Conservation (phyloP, 495 filamentous ascomycete species). For the Aspergillus cristatus region DNA sequence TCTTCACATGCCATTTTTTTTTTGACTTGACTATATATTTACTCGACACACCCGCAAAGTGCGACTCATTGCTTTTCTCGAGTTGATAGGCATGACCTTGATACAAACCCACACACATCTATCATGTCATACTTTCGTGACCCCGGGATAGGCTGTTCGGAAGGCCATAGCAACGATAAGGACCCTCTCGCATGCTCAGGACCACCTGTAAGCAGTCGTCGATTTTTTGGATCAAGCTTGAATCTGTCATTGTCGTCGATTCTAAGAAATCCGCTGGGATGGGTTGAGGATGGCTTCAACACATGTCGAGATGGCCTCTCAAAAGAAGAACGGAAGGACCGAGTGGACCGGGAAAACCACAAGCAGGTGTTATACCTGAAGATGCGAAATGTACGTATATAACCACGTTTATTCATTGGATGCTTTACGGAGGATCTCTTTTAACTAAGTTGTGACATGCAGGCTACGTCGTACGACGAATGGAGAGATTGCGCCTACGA, state of each 20-base stretch:
- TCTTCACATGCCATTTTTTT: too few species aligned
- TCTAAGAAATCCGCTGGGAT: slow-evolving; percentile 26
- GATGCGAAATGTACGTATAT: slow-evolving; percentile 47
- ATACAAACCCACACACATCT: too few species aligned
- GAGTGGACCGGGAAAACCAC: slow-evolving; percentile 43
- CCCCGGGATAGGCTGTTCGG: too few species aligned
- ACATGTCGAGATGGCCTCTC: slow-evolving; percentile 48
- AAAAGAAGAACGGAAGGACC: slow-evolving; percentile 42
- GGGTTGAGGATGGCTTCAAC: slow-evolving; percentile 40
- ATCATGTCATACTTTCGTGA: too few species aligned
- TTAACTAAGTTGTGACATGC: slow-evolving; percentile 7
- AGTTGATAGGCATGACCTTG: too few species aligned
- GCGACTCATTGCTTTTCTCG: too few species aligned
- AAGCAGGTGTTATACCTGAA: slow-evolving; percentile 54
- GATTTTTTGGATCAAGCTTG: slow-evolving; percentile 6
- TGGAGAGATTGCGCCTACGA: slow-evolving; percentile 63
- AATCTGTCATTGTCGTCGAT: slow-evolving; percentile 29
- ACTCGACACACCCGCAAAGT: too few species aligned
- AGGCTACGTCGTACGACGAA: slow-evolving; percentile 55
- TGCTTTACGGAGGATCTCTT: background rate
- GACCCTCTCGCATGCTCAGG: too few species aligned
- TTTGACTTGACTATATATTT: too few species aligned
- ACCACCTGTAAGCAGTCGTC: too few species aligned
- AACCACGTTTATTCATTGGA: background rate
- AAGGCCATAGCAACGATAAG: too few species aligned